These are phyloP conservation scores for Alternaria metachromatica DNA, from an alignment of 2,329 filamentous ascomycete genomes.

Conservation along the genomic window DNA sequence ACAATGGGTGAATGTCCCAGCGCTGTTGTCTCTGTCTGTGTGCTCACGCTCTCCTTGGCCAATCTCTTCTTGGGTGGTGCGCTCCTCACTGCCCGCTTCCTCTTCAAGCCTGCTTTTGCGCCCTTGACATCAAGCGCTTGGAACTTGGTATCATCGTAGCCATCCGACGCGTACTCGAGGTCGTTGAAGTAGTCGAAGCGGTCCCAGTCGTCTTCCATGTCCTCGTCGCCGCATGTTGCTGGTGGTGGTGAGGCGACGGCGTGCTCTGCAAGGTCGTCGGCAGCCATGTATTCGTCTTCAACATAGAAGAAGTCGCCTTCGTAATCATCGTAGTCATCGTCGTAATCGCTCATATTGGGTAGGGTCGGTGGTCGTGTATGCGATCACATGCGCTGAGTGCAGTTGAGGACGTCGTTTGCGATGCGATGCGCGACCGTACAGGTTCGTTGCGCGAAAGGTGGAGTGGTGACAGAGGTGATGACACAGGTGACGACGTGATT, in stretches of 20 bases:
- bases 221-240: conserved; percentile 38
- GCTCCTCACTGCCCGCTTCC: conserved; percentile 32
- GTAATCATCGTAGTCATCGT: conserved; percentile 47
- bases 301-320: conserved; percentile 56
- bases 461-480: not conserved
- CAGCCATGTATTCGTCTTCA: conserved; percentile 51
- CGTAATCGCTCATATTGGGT: conserved; percentile 52
- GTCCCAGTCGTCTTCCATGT: conserved; percentile 52
- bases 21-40: conserved; percentile 10
- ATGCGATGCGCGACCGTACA: not conserved
- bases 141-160: conserved; percentile 53
- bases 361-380: conserved; percentile 8
- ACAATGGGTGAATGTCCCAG: conserved; percentile 39
- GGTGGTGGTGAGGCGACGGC: conserved; percentile 54
- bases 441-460: not conserved
- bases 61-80: conserved; percentile 37
- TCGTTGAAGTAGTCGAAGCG: conserved; percentile 58
- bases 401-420: not conserved
- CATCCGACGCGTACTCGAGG: conserved; percentile 56
- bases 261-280: conserved; percentile 59
- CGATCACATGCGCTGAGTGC: not conserved
- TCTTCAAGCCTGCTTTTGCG: conserved; percentile 35
- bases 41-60: not conserved
- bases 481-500: not conserved
- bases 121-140: conserved; percentile 26